Conservation (phyloP, 805 yeast genomes). For the fission yeast (Schizosaccharomyces pombe) region ASM294v3 CU329670.1:850501-851000, state of each 20-base stretch:
- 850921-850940: constrained; percentile 80
- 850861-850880: constrained; percentile 88
- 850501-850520: too few relatives aligned
- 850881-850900: constrained; percentile 93
- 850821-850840: constrained; percentile 93
- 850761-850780: constrained; percentile 94
- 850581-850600: too few relatives aligned
- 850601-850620: too few relatives aligned
- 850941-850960: constrained; percentile 92
- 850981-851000: constrained; percentile 99
- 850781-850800: constrained; percentile 90
- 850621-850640: neutral
- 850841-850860: constrained; percentile 85
- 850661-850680: neutral
- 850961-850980: constrained; percentile 88
- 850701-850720: neutral
- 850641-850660: neutral
- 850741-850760: constrained; percentile 30
- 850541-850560: neutral
- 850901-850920: constrained; percentile 78
- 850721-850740: neutral
- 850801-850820: constrained; percentile 94
- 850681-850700: constrained; percentile 1
- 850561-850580: neutral
- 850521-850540: too few relatives aligned